Conservation (phyloP, 192 early-diverging fungal genomes). For the Coemansia sp. region DNA sequence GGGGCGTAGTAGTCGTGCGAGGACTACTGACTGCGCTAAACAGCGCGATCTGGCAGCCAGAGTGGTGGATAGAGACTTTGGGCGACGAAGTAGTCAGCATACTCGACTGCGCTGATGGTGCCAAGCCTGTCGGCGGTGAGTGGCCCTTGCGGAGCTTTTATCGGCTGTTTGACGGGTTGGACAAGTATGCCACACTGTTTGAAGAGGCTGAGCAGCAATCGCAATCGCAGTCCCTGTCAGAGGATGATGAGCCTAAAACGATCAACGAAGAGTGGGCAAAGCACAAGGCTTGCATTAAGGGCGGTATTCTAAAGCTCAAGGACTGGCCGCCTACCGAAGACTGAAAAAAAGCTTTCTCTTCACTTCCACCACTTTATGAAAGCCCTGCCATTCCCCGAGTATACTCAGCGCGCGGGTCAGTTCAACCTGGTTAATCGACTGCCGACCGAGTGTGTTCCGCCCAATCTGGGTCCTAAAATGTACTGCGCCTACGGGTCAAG, state of each 20-base stretch:
- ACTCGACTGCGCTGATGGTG: slow-evolving; percentile 54
- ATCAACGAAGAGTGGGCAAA: slow-evolving; percentile 11
- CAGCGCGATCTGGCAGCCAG: slow-evolving; percentile 26
- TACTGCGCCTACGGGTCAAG: slow-evolving; percentile 71
- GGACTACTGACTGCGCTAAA: slow-evolving; percentile 24
- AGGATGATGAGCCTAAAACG: not conserved
- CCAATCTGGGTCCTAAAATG: slow-evolving; percentile 77
- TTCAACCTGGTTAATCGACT: slow-evolving; percentile 65
- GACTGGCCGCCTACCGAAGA: slow-evolving; percentile 70
- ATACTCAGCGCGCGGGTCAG: slow-evolving; percentile 57
- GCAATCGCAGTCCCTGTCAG: too few relatives aligned
- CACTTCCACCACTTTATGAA: slow-evolving; percentile 62
- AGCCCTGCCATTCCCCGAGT: slow-evolving; percentile 60
- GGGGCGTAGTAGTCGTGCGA: slow-evolving; percentile 29
- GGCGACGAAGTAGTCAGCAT: slow-evolving; percentile 56
- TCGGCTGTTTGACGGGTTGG: slow-evolving; percentile 49
- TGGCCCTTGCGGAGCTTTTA: slow-evolving; percentile 57
- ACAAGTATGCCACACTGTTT: slow-evolving; percentile 18
- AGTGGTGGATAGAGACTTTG: slow-evolving; percentile 35
- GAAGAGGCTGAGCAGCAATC: not conserved
- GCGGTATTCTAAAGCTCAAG: slow-evolving; percentile 55
- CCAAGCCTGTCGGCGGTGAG: slow-evolving; percentile 11
- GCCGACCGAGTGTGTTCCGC: slow-evolving; percentile 58
- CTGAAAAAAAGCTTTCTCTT: slow-evolving; percentile 48
- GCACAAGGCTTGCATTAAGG: slow-evolving; percentile 15